Base-by-base conservation (phyloP, 2,329 filamentous ascomycete species). In the Pseudogymnoascus destructans region DNA sequence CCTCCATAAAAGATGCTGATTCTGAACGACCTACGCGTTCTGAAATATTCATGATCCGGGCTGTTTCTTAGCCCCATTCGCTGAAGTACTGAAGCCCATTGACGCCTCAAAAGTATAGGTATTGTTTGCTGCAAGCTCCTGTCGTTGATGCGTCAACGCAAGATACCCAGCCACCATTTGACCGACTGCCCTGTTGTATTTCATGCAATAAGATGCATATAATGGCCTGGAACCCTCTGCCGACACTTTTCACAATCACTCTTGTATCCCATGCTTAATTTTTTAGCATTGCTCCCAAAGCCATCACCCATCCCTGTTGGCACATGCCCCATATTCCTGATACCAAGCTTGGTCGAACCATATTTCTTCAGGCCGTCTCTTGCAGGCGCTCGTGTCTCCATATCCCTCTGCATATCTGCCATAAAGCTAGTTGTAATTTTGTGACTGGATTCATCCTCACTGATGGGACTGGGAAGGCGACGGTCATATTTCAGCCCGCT, bases 191-290 rank as follows among this genome's bases (percentile, higher is more conserved):
- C 46, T 3, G 25, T 7, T 10, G n/a, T 17, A 52, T 13, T 19
- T 52, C 15, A 52, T 32, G 25, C 15, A 8, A 32, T n/a, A 35
- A 56, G 35, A 25, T 56, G 54, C 54, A 56, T 56, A 35, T 36
- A 90, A 68, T 91, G 87, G 1, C 87, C 87, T 0, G 87, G 86
- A 6, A 89, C 84, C 68, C 84, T 86, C 68, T 80, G 76, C 46
- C 78, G 79, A 71, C 87, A 91, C 70, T 89, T 89, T 61, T 89
- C 86, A 68, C 87, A 91, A 70, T 89, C 86, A 10, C 83, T 78
- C 62, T 86, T 76, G 72, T 85, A 90, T 56, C 87, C 87, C 80
- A 90, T 89, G 65, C 85, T 87, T 69, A 90, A 85, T 61, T 79
- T 82, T 68, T 80, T 81, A 71, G 85, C 86, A 78, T 81, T 82